Conservation (phyloP, 2,329 filamentous ascomycete genomes). For the Aspergillus viridinutans region DNA sequence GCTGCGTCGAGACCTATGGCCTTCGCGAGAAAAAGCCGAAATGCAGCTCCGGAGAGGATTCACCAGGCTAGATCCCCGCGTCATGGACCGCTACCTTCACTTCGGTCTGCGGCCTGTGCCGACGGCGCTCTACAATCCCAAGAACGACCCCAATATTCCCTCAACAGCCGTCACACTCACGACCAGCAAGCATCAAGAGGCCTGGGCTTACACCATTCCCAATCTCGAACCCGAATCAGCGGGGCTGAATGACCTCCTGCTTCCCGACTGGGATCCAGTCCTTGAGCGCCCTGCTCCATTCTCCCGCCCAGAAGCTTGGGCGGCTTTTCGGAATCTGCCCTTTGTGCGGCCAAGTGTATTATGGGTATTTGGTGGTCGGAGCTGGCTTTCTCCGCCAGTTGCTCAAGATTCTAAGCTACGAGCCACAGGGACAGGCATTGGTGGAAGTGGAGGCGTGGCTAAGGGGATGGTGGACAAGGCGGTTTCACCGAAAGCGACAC, state of each 20-base stretch:
- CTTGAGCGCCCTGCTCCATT: slow-evolving; percentile 8
- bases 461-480: slow-evolving; percentile 16
- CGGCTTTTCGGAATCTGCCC: slow-evolving; percentile 15
- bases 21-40: slow-evolving; percentile 3
- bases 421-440: slow-evolving; percentile 16
- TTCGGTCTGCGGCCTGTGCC: slow-evolving; percentile 4
- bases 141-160: slow-evolving; percentile 4
- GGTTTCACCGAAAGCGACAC: slow-evolving; percentile 6
- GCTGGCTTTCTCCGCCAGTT: slow-evolving; percentile 11
- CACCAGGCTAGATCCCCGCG: neutral
- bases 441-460: slow-evolving; percentile 19
- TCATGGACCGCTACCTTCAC: neutral
- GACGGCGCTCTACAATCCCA: slow-evolving; percentile 9
- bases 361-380: slow-evolving; percentile 18
- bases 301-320: slow-evolving; percentile 14
- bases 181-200: slow-evolving; percentile 16
- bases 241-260: slow-evolving; percentile 7
- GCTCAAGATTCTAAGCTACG: slow-evolving; percentile 16
- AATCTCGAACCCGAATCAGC: slow-evolving; percentile 12
- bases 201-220: slow-evolving; percentile 4
- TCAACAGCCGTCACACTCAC: slow-evolving; percentile 13
- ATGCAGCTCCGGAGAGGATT: neutral
- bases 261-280: slow-evolving; percentile 14
- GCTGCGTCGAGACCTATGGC: slow-evolving; percentile 8
- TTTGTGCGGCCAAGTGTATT: slow-evolving; percentile 20